These are phyloP conservation scores for Russula griseocarnosa DNA, from an alignment of 768 basidiomycete species.

Conservation along the genomic window DNA sequence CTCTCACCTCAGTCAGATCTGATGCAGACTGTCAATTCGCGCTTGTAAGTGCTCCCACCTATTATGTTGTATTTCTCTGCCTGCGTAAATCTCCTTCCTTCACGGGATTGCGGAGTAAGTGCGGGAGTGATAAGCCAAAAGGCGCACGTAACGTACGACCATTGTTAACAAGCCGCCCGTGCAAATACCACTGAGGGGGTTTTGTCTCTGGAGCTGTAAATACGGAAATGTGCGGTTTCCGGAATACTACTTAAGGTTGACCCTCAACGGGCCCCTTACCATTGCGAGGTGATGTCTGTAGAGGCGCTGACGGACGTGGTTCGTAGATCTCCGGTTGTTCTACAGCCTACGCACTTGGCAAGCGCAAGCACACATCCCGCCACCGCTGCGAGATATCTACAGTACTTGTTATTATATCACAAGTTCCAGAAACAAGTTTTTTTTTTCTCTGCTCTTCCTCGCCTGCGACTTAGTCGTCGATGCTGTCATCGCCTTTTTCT, in stretches of 20 bases:
- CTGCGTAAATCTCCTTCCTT: background rate
- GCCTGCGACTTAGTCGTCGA: background rate
- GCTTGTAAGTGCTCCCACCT: background rate
- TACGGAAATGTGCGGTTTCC: background rate
- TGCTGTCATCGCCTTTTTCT: background rate
- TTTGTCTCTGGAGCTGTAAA: background rate
- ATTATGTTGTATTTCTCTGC: background rate
- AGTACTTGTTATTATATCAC: background rate
- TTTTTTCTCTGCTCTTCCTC: background rate
- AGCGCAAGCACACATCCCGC: background rate
- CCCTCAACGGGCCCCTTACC: background rate
- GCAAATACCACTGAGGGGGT: background rate
- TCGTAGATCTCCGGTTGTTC: background rate
- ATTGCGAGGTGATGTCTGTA: background rate
- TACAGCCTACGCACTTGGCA: background rate
- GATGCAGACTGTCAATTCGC: background rate
- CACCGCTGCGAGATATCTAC: background rate
- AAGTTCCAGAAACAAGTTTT: background rate
- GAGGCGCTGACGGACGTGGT: background rate
- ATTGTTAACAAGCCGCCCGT: background rate
- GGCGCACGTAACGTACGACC: background rate
- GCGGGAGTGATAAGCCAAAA: background rate
- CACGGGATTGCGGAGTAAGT: background rate
- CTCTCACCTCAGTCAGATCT: background rate
- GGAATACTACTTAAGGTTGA: background rate